Evolutionary conservation across 495 filamentous ascomycete species (phyloP).

Genomic region (Penicillium mononematosum): DNA sequence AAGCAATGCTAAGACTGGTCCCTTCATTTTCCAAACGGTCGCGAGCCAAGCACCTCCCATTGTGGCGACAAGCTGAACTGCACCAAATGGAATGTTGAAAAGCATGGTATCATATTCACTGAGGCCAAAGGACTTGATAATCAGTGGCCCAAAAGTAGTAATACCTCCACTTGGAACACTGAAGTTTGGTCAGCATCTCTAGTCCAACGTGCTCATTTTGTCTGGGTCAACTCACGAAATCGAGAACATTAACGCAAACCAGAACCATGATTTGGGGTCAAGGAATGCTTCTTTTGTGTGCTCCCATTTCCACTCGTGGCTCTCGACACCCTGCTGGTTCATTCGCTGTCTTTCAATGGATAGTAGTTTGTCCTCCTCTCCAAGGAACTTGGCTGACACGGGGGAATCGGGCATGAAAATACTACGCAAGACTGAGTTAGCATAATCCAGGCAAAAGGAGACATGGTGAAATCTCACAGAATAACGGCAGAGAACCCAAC

Average conservation of each 20-base stretch:
- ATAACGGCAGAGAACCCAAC: constrained; percentile 48
- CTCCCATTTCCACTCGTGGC: constrained; percentile 59
- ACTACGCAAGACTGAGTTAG: constrained; percentile 16
- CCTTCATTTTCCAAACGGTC: constrained; percentile 53
- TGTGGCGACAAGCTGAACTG: constrained; percentile 58
- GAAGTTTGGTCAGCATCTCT: constrained; percentile 26
- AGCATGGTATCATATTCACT: constrained; percentile 59
- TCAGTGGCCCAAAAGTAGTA: constrained; percentile 62
- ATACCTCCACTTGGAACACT: constrained; percentile 63
- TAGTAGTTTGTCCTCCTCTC: constrained; percentile 57
- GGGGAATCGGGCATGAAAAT: constrained; percentile 61
- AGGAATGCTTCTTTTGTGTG: constrained; percentile 60
- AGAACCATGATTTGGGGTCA: constrained; percentile 66
- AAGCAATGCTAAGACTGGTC: constrained; percentile 53
- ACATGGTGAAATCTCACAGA: constrained; percentile 25
- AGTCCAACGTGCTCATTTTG: background rate
- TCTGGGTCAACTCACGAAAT: constrained; percentile 36
- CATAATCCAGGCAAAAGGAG: background rate
- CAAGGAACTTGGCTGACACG: constrained; percentile 57
- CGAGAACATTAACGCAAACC: constrained; percentile 59
- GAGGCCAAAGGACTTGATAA: constrained; percentile 61
- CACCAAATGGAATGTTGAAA: constrained; percentile 65
- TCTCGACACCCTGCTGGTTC: constrained; percentile 62
- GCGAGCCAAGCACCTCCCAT: constrained; percentile 58
- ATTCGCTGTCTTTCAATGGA: constrained; percentile 62